Evolutionary conservation across 2,329 filamentous ascomycete genomes (phyloP).

Genomic region (Exophiala dermatitidis): DNA sequence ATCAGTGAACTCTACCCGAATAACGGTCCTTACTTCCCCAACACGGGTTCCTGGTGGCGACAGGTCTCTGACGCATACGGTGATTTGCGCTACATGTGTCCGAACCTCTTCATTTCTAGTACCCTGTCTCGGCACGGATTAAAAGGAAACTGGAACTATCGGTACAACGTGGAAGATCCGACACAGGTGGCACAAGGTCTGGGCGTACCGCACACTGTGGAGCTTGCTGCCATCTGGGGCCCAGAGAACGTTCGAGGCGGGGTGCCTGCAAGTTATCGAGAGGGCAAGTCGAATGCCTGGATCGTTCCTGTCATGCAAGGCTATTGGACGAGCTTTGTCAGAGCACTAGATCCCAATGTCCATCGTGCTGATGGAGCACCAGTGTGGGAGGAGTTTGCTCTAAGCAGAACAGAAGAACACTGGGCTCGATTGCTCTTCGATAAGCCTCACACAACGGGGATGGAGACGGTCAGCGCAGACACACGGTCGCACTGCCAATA

Average conservation of each 20-base stretch:
- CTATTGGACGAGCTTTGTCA: constrained; percentile 70
- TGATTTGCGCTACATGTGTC: constrained; percentile 60
- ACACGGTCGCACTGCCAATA: constrained; percentile 44
- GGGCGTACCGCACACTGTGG: constrained; percentile 62
- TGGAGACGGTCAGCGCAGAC: constrained; percentile 39
- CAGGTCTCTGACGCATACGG: constrained; percentile 54
- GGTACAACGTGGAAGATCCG: constrained; percentile 60
- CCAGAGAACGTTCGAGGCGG: constrained; percentile 46
- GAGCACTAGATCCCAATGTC: constrained; percentile 58
- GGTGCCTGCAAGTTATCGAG: constrained; percentile 50
- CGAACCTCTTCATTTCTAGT: constrained; percentile 50
- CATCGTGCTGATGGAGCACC: constrained; percentile 9
- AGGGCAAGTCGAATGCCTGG: constrained; percentile 43
- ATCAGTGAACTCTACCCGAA: constrained; percentile 54
- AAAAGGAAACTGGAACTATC: constrained; percentile 57
- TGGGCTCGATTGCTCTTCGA: constrained; percentile 39
- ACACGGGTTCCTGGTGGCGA: constrained; percentile 51
- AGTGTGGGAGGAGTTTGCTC: constrained; percentile 17
- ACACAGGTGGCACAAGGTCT: constrained; percentile 46
- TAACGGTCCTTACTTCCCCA: constrained; percentile 41
- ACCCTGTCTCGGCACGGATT: constrained; percentile 31
- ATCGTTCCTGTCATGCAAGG: constrained; percentile 57
- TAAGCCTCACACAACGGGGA: constrained; percentile 38
- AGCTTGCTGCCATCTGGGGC: constrained; percentile 62
- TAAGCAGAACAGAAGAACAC: constrained; percentile 11